Conservation (phyloP, 495 filamentous ascomycete species). For the Talaromyces wortmannii region DNA sequence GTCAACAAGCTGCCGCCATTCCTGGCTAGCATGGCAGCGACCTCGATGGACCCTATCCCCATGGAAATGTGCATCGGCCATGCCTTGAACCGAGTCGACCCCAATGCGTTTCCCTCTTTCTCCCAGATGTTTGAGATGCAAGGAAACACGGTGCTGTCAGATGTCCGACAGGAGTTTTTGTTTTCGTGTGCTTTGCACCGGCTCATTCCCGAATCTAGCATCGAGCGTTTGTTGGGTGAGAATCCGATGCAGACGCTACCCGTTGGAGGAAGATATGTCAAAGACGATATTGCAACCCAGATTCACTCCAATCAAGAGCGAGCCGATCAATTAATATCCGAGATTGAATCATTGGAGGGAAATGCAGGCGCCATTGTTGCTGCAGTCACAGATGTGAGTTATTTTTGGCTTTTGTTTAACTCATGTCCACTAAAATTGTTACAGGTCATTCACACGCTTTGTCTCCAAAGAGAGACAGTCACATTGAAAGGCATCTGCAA, state of each 20-base stretch:
- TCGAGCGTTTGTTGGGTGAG: constrained; percentile 76
- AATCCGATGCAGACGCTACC: constrained; percentile 79
- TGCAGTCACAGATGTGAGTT: constrained; percentile 68
- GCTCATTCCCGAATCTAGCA: constrained; percentile 69
- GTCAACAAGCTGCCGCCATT: constrained; percentile 89
- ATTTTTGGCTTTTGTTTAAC: constrained; percentile 1
- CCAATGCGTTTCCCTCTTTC: constrained; percentile 72
- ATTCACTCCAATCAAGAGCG: constrained; percentile 65
- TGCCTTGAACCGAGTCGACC: constrained; percentile 69
- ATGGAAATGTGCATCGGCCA: constrained; percentile 74
- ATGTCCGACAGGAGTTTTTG: constrained; percentile 85
- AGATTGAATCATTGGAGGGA: constrained; percentile 89
- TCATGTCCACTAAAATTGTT: constrained; percentile 9
- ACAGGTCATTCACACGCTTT: constrained; percentile 71
- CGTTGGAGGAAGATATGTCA: constrained; percentile 63
- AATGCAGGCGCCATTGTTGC: constrained; percentile 86
- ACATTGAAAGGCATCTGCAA: constrained; percentile 79
- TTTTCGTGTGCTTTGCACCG: constrained; percentile 85
- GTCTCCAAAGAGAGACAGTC: constrained; percentile 83
- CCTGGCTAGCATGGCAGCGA: constrained; percentile 53
- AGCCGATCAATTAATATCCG: constrained; percentile 64
- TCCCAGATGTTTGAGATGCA: constrained; percentile 76
- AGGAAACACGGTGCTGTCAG: constrained; percentile 66
- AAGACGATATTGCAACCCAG: constrained; percentile 67
- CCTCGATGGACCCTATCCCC: constrained; percentile 58